Evolutionary conservation across 148 eudicot species (phyloP).

Genomic region (Camellia granthamiana): DNA sequence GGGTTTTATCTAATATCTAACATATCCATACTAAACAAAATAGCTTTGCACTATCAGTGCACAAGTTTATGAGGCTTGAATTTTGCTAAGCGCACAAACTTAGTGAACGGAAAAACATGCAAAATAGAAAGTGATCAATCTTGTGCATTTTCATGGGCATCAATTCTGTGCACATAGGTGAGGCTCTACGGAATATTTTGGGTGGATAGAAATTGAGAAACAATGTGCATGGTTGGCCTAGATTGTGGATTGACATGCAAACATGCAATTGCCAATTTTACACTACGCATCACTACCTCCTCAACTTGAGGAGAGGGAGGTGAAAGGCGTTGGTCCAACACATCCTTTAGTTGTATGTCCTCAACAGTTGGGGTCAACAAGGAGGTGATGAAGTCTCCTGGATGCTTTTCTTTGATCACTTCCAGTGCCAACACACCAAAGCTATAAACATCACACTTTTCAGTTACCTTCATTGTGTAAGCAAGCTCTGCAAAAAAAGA

Average conservation of each 20-base stretch:
- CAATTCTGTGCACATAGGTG: not conserved
- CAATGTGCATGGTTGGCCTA: slow-evolving; percentile 35
- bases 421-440: slow-evolving; percentile 45
- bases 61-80: not conserved
- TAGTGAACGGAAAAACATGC: too few relatives aligned
- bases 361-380: not conserved
- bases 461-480: slow-evolving; percentile 32
- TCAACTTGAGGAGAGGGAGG: slow-evolving; percentile 21
- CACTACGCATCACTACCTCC: slow-evolving; percentile 20
- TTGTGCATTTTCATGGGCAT: too few relatives aligned
- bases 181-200: not conserved
- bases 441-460: slow-evolving; percentile 43
- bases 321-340: slow-evolving; percentile 39
- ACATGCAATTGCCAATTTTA: slow-evolving; percentile 34
- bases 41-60: not conserved
- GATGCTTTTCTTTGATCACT: slow-evolving; percentile 38
- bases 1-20: not conserved
- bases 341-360: slow-evolving; percentile 13
- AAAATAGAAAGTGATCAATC: too few relatives aligned
- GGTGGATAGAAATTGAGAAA: slow-evolving; percentile 21
- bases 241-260: slow-evolving; percentile 25
- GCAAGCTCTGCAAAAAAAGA: slow-evolving; percentile 37
- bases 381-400: slow-evolving; percentile 21
- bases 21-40: not conserved
- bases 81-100: too few relatives aligned